Evolutionary conservation across 805 yeast species (phyloP), one percentile per base, ranked within the genome.

Genomic region (Ogataea philodendri): DNA sequence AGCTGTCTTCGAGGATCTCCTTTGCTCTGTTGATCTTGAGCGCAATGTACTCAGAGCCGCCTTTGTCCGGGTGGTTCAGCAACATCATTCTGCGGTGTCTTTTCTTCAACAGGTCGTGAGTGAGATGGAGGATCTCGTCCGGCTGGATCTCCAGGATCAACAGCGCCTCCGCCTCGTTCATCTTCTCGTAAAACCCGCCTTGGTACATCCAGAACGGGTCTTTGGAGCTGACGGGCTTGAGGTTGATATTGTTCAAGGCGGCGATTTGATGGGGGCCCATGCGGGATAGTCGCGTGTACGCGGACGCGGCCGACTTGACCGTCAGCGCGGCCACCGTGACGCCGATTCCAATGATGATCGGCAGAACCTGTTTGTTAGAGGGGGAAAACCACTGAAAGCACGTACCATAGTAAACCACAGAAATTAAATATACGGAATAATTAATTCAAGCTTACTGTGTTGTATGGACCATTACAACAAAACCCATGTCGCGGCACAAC

Each of bases 1-100:
- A 63, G 44, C 87, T 72, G 60, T 78, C 76, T 49, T 85, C 93
- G 49, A 86, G 69, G 28, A 84, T 66, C 35, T 79, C 89, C 58
- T 84, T 88, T 21, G 96, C 96, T 57, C 81, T 85, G 53, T 87
- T 86, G 32, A 87, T 82, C 63, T 86, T 87, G 59, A 85, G 79
- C 16, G 95, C 93, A 44, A 86, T 51, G 46, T 72, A 83, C 13
- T 86, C 78, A 29, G 89, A 81, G 2, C 96, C 96, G 3, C 95
- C 95, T 49, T 82, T 77, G 59, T 86, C 96, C 1, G 96, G 95
- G 56, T 86, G 96, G 58, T 86, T 86, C 9, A 76, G 65, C 61
- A 86, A 65, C 95, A 86, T 87, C 55, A 82, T 70, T 42, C 65
- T 66, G 52, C 95, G 70, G 56, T 87, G 95, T 39, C 78, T 76